phyloP scores from a whole-genome alignment of 2,329 filamentous ascomycete species.

The Calonectria leucothoes region DNA sequence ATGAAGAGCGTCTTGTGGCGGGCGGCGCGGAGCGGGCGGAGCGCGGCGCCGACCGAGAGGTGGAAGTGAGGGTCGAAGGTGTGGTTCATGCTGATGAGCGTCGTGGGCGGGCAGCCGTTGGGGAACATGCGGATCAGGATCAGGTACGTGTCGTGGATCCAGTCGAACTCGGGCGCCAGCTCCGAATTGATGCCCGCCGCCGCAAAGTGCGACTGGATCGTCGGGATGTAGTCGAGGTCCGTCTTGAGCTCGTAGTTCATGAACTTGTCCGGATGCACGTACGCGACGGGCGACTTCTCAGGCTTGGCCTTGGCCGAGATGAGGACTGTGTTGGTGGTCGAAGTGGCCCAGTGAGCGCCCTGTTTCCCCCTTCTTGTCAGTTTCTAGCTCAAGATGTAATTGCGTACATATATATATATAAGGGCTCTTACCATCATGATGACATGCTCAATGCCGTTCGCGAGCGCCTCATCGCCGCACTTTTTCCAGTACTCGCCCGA shows the following conservation, averaged over 20 bases:
- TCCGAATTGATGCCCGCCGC: conserved; percentile 14
- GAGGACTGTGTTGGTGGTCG: conserved; percentile 61
- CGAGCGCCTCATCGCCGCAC: conserved; percentile 34
- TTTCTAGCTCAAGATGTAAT: neutral
- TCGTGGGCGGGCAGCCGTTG: conserved; percentile 71
- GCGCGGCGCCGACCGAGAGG: conserved; percentile 30
- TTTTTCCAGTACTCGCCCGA: conserved; percentile 38
- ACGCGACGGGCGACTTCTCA: conserved; percentile 72
- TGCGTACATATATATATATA: neutral
- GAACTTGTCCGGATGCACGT: conserved; percentile 75
- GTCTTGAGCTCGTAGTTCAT: conserved; percentile 69
- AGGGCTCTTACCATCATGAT: conserved; percentile 33
- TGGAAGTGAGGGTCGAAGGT: conserved; percentile 41
- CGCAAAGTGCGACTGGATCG: conserved; percentile 8
- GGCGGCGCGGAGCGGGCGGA: conserved; percentile 21
- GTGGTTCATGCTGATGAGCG: conserved; percentile 46
- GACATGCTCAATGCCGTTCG: conserved; percentile 33
- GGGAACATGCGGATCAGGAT: conserved; percentile 79
- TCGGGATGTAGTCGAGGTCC: conserved; percentile 56
- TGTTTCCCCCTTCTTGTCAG: conserved; percentile 37
- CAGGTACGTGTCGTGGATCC: conserved; percentile 79
- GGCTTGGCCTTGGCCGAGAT: conserved; percentile 71
- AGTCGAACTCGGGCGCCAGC: conserved; percentile 64
- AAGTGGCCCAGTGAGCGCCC: conserved; percentile 74
- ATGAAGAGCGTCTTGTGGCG: conserved; percentile 60